Evolutionary conservation across 2,329 filamentous ascomycete genomes (phyloP), one percentile per base, ranked within the genome.

Genomic region (Thyridium curvatum): DNA sequence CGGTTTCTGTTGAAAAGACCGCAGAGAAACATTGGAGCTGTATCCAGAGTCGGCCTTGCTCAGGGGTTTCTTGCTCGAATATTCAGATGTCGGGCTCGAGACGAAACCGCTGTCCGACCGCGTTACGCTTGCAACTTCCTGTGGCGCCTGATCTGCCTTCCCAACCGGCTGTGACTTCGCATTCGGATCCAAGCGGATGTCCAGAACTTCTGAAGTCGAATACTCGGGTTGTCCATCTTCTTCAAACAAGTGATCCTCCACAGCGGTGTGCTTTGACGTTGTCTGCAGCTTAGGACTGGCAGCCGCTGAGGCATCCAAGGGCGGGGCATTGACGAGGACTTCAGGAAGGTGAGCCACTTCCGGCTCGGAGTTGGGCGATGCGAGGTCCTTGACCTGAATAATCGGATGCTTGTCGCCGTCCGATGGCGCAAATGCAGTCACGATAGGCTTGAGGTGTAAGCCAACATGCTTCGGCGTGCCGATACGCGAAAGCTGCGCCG

Each of bases 41-140:
- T 81, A 82, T 13, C 76, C 76, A 18, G 75, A 80, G 49, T 81
- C 77, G 30, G 73, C 68, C 44, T 78, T 78, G 26, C 69, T 66
- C n/a, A 76, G 56, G 5, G 68, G 56, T 26, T 26, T 26, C 39
- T 65, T 69, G 13, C 59, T 59, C 1, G 65, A 62, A 12, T 47
- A 55, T 36, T 68, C 63, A 4, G 65, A 66, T 2, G 61, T 61
- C 4, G 68, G 66, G 38, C 64, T 71, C 2, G 69, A 66, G 18
- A 65, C 56, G 33, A 74, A 64, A 3, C 71, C 74, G 43, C 73
- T 77, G 41, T 77, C 72, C 3, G 62, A 60, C 37, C 64, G 59
- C 6, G 47, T 48, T 8, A 69, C 35, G 34, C 51, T 43, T 41
- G 49, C 34, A 33, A 38, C 26, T 31, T 49, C 41, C 41, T 46